These are phyloP conservation scores for Clitoria ternatea DNA, from an alignment of 306 rosid species.

Conservation along the genomic window DNA sequence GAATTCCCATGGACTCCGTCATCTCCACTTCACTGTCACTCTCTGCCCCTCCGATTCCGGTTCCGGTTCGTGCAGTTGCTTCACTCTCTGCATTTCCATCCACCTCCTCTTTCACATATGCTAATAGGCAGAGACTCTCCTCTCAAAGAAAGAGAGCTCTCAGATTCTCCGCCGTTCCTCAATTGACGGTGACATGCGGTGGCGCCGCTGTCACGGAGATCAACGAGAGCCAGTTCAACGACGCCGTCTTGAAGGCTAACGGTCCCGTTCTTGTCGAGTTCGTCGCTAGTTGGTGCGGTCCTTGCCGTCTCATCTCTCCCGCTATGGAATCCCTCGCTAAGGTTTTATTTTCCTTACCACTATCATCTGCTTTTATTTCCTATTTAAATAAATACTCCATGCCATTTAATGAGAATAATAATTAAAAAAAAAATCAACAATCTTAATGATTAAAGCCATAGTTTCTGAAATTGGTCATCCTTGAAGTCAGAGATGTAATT, in stretches of 20 bases:
- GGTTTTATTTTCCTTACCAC: conserved; percentile 28
- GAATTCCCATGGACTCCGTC: conserved; percentile 18
- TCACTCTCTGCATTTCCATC: conserved; percentile 24
- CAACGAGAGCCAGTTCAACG: conserved; percentile 58
- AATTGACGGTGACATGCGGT: conserved; percentile 43
- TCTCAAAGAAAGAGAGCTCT: not conserved
- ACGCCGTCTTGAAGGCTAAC: conserved; percentile 52
- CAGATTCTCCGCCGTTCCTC: conserved; percentile 29
- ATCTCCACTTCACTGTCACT: conserved; percentile 19
- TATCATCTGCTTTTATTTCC: not conserved
- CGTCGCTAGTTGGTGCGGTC: conserved; percentile 90
- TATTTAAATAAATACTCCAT: too few relatives aligned
- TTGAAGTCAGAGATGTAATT: too few relatives aligned
- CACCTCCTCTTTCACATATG: not conserved
- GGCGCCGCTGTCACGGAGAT: conserved; percentile 50
- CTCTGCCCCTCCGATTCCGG: conserved; percentile 2
- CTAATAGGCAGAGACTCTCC: conserved; percentile 12
- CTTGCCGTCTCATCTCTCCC: conserved; percentile 80
- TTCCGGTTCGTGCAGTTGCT: conserved; percentile 31
- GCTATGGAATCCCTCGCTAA: conserved; percentile 65
- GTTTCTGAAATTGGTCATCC: too few relatives aligned
- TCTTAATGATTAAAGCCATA: too few relatives aligned
- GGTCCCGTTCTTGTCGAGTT: conserved; percentile 88
- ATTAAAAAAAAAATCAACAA: too few relatives aligned
- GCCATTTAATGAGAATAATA: too few relatives aligned